Conservation (phyloP, 345 rosid genomes). For the Eucalyptus cloeziana region DNA sequence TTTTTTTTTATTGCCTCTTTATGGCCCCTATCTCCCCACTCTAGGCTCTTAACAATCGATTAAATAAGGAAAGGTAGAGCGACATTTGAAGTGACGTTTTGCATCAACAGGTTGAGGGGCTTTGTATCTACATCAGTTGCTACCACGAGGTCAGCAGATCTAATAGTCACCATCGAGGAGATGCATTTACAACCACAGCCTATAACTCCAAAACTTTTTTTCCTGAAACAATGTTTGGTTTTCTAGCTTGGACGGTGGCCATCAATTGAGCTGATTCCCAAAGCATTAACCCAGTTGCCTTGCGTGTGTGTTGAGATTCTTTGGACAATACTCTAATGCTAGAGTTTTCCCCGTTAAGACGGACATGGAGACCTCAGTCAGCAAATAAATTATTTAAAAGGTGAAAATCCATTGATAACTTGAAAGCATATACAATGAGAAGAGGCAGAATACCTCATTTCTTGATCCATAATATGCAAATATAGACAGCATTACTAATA, state of each 20-base stretch:
- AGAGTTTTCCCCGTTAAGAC: constrained; percentile 23
- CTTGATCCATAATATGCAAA: background rate
- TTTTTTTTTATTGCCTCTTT: constrained; percentile 30
- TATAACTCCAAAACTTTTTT: constrained; percentile 51
- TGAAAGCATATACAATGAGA: background rate
- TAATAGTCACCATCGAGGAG: constrained; percentile 69
- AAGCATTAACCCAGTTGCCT: constrained; percentile 82
- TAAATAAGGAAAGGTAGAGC: constrained; percentile 7
- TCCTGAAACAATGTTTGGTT: constrained; percentile 52
- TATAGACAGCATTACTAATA: background rate
- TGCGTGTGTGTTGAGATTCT: constrained; percentile 83
- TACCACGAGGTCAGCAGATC: constrained; percentile 48
- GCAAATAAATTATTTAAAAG: background rate
- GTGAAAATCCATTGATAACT: background rate
- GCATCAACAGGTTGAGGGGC: constrained; percentile 41
- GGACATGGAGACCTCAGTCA: constrained; percentile 32
- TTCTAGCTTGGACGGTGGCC: constrained; percentile 64
- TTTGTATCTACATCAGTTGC: constrained; percentile 66
- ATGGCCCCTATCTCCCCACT: constrained; percentile 70
- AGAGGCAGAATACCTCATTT: background rate
- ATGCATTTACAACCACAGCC: constrained; percentile 75
- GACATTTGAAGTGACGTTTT: constrained; percentile 47
- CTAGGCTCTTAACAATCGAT: constrained; percentile 35
- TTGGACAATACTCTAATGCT: constrained; percentile 48
- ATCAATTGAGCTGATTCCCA: constrained; percentile 89